Conservation (phyloP, 306 rosid species). For the Rubus idaeus region DNA sequence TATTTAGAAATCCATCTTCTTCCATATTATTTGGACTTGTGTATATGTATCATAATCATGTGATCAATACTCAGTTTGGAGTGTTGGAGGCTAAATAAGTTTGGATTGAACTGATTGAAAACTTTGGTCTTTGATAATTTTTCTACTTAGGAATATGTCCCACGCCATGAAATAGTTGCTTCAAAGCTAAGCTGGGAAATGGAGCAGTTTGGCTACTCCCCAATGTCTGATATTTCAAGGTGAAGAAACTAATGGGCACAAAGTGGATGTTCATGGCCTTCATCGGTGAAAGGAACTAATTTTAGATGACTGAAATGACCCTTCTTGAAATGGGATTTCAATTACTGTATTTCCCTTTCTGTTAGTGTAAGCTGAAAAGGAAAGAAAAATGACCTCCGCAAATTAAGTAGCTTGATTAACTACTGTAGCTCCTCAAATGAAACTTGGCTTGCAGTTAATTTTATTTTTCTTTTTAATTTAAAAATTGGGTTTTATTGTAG, state of each 20-base stretch:
- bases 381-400: slow-evolving; percentile 17
- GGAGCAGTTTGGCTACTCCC: slow-evolving; percentile 50
- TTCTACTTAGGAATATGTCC: slow-evolving; percentile 62
- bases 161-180: slow-evolving; percentile 87
- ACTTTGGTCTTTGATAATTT: neutral
- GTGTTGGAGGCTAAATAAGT: neutral
- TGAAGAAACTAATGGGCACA: slow-evolving; percentile 32
- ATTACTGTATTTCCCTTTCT: slow-evolving; percentile 20
- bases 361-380: slow-evolving; percentile 34
- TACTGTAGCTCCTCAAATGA: slow-evolving; percentile 14
- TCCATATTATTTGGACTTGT: neutral
- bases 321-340: slow-evolving; percentile 27
- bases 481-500: neutral
- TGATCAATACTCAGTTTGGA: neutral
- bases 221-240: slow-evolving; percentile 45
- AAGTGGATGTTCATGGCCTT: slow-evolving; percentile 15
- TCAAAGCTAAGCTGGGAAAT: slow-evolving; percentile 90
- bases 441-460: neutral
- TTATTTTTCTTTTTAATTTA: neutral
- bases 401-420: slow-evolving; percentile 28
- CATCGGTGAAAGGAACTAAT: slow-evolving; percentile 28
- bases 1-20: slow-evolving; percentile 4
- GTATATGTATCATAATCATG: neutral
- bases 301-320: slow-evolving; percentile 43
- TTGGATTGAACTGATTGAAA: neutral